Evolutionary conservation across 2,329 filamentous ascomycete genomes (phyloP).

Genomic region (Dissoconium aciculare): DNA sequence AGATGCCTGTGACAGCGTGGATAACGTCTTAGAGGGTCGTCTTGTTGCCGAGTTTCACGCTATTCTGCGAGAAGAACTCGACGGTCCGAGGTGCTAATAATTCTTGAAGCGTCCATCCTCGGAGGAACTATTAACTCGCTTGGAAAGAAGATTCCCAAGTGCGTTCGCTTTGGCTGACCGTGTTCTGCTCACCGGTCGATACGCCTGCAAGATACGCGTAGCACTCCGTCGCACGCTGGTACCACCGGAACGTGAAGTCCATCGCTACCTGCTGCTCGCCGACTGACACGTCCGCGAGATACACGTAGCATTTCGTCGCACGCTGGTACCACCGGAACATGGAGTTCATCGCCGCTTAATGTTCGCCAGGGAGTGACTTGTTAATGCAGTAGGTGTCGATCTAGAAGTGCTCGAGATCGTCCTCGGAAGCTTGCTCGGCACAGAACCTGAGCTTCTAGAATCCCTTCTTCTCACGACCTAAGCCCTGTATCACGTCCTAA

Average conservation of each 20-base stretch:
- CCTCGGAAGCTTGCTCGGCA: not conserved
- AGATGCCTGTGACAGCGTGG: conserved; percentile 2
- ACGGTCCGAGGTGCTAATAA: conserved; percentile 3
- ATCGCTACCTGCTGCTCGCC: too few species aligned
- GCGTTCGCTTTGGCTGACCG: not conserved
- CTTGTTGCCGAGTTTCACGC: conserved; percentile 2
- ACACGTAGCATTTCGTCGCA: too few species aligned
- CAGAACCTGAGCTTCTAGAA: conserved; percentile 4
- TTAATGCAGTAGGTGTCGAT: conserved; percentile 13
- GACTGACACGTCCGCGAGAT: too few species aligned
- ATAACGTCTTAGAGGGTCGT: not conserved
- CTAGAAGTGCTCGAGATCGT: conserved; percentile 8
- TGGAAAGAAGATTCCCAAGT: conserved; percentile 4
- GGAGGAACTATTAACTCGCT: conserved; percentile 4
- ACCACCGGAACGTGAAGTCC: too few species aligned
- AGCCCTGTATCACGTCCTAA: conserved; percentile 3
- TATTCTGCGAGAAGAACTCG: conserved; percentile 2
- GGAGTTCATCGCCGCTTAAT: conserved; percentile 4
- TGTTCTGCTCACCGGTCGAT: conserved; percentile 1
- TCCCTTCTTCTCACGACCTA: conserved; percentile 1
- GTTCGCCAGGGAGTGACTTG: conserved; percentile 7
- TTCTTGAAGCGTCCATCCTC: conserved; percentile 6
- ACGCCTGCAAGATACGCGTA: conserved; percentile 7
- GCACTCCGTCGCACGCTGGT: conserved; percentile 6
- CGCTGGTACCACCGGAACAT: too few species aligned